Base-by-base conservation (phyloP, 2,329 filamentous ascomycete genomes). In the Fusarium austroafricanum region DNA sequence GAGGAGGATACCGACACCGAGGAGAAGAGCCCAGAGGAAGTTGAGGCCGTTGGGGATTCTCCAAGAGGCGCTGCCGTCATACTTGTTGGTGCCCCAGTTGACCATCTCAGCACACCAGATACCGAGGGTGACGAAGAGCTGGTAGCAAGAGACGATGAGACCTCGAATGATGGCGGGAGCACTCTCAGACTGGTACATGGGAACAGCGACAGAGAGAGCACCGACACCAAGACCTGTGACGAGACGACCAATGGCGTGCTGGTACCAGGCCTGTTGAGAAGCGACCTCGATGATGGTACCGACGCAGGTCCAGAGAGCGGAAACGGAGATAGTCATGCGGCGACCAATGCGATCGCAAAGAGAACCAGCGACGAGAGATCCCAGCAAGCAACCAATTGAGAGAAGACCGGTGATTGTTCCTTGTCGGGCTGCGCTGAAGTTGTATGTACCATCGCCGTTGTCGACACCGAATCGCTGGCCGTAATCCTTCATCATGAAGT, bases 111-210 rank as follows among this genome's bases (percentile, higher is more conserved):
- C 82, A 23, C 79, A 80, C 82, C 84, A 88, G 75, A 92, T 91
- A 46, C 90, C 90, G 28, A 91, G 80, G 0, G 89, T 92, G 74
- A 92, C 89, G 75, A 90, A 87, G 5, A 92, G 83, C 80, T 92
- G 90, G 76, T 91, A 92, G 51, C 83, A 86, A 2, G 85, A 84
- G 28, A 92, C 84, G 38, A 91, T 82, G 9, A 88, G 82, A 71
- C 88, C 88, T 70, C 90, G 86, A 50, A 92, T 86, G 60, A 87
- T 84, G 62, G 87, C 83, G 0, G 90, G 90, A 4, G 87, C 86
- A 56, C 84, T 88, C 77, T 92, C 90, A 17, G 84, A 86, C 75
- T 91, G 88, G 71, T 92, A 92, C 86, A 92, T 89, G 46, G 88
- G 88, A 2, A 89, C 87, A 26, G 87, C 80, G 40, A 90, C 89